Conservation (phyloP, 2,329 filamentous ascomycete species). For the Chrysoporthe deuterocubensis region DNA sequence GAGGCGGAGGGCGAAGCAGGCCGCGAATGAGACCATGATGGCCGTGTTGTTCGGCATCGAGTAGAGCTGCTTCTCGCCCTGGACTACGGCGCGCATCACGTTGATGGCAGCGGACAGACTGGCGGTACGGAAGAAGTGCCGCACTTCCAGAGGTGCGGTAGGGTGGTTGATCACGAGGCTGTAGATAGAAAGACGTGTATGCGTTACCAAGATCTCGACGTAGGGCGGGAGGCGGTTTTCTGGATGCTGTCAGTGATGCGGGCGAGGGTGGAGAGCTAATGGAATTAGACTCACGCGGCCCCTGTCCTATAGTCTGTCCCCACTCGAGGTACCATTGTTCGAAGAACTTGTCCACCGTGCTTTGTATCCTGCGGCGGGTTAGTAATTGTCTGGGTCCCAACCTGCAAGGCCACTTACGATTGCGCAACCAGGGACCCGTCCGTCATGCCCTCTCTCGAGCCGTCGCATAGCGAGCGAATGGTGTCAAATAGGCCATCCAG, state of each 20-base stretch:
- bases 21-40: slow-evolving; percentile 79
- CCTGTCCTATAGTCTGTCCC: slow-evolving; percentile 60
- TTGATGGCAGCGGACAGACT: slow-evolving; percentile 75
- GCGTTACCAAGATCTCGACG: slow-evolving; percentile 74
- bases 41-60: slow-evolving; percentile 81
- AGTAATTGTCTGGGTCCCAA: slow-evolving; percentile 22
- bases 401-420: slow-evolving; percentile 44
- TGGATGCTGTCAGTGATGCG: slow-evolving; percentile 31
- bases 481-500: slow-evolving; percentile 61
- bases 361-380: slow-evolving; percentile 50
- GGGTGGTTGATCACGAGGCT: slow-evolving; percentile 76
- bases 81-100: slow-evolving; percentile 73
- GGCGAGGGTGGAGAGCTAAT: not conserved
- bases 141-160: slow-evolving; percentile 70
- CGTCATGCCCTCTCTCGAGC: slow-evolving; percentile 51
- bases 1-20: slow-evolving; percentile 69
- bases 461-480: slow-evolving; percentile 64
- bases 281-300: slow-evolving; percentile 45
- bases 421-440: slow-evolving; percentile 59
- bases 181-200: slow-evolving; percentile 76
- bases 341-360: slow-evolving; percentile 68
- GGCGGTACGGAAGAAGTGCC: slow-evolving; percentile 73
- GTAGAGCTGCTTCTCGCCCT: slow-evolving; percentile 69
- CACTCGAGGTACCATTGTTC: slow-evolving; percentile 68
- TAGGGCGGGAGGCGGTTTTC: slow-evolving; percentile 68